These are phyloP conservation scores for Sporothrix pallida DNA, from an alignment of 2,329 filamentous ascomycete genomes.

Conservation along the genomic window DNA sequence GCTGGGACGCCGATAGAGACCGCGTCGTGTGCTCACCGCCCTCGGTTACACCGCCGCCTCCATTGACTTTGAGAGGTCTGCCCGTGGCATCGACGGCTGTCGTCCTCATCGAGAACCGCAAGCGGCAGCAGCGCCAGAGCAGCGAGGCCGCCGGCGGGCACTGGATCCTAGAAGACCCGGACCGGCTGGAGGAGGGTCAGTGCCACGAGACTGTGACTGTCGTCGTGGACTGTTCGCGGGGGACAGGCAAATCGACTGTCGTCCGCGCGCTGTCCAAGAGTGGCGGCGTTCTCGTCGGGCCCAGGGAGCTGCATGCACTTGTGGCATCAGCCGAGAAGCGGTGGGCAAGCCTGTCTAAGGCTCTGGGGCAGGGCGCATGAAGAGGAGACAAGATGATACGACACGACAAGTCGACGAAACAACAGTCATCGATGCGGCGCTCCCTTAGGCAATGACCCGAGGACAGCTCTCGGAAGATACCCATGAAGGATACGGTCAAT, in stretches of 20 bases:
- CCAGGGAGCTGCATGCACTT: conserved; percentile 65
- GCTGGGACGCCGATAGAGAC: conserved; percentile 84
- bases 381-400: background rate
- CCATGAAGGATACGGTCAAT: background rate
- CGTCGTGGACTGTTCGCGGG: conserved; percentile 68
- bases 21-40: conserved; percentile 71
- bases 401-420: background rate
- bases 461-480: conserved; percentile 3
- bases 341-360: conserved; percentile 65
- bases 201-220: conserved; percentile 84
- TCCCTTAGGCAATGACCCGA: too few species aligned
- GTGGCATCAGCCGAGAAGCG: conserved; percentile 65
- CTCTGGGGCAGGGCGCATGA: conserved; percentile 40
- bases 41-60: conserved; percentile 44
- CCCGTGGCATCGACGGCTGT: conserved; percentile 80
- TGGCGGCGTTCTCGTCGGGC: conserved; percentile 75
- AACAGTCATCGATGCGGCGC: background rate
- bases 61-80: conserved; percentile 66
- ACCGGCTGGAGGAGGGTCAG: conserved; percentile 84
- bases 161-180: conserved; percentile 87
- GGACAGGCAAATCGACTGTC: conserved; percentile 46
- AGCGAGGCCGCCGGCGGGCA: conserved; percentile 49
- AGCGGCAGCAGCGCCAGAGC: conserved; percentile 56
- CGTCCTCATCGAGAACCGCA: conserved; percentile 66
- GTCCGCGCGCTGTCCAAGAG: conserved; percentile 80